A percentile compares a stretch with the other conserved stretches of the same genome.
Evolutionary conservation across 768 basidiomycete species (phyloP).

Genomic region (Tricholomella constricta): DNA sequence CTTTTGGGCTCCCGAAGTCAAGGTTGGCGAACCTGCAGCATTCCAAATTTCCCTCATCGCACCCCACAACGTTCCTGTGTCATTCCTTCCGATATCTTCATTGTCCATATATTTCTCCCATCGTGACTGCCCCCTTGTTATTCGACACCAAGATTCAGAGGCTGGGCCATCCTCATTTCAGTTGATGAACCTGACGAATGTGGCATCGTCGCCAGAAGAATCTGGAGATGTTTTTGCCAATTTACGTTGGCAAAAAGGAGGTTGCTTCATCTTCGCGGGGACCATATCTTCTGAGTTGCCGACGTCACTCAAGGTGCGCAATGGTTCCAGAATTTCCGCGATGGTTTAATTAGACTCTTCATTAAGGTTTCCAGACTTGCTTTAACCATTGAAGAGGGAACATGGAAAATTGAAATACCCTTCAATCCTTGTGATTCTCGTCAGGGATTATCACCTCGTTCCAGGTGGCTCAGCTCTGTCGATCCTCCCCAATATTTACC

Average conservation of each 20-base stretch:
- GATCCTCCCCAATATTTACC: conserved; percentile 56
- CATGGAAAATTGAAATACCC: conserved; percentile 70
- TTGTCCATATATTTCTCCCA: conserved; percentile 62
- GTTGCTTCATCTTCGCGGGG: conserved; percentile 61
- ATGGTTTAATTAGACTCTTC: conserved; percentile 1
- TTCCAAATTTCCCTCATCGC: conserved; percentile 76
- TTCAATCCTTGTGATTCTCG: conserved; percentile 44
- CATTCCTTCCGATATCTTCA: conserved; percentile 60
- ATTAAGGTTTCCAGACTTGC: conserved; percentile 48
- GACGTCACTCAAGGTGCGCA: conserved; percentile 53
- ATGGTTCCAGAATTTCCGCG: conserved; percentile 1
- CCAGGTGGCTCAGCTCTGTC: conserved; percentile 61
- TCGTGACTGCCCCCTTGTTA: conserved; percentile 44
- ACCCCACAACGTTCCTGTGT: conserved; percentile 48
- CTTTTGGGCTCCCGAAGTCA: conserved; percentile 71
- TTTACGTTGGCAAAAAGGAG: conserved; percentile 61
- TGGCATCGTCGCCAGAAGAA: conserved; percentile 23
- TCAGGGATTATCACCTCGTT: conserved; percentile 30
- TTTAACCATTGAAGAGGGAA: conserved; percentile 55
- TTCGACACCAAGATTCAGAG: conserved; percentile 43
- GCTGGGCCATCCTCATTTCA: conserved; percentile 30
- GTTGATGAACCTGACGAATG: conserved; percentile 49
- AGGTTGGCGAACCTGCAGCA: conserved; percentile 60
- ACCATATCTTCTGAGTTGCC: conserved; percentile 53
- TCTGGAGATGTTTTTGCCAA: conserved; percentile 34